Evolutionary conservation across 495 filamentous ascomycete genomes (phyloP), one percentile per base, ranked within the genome.

Genomic region (Mycothermus thermophilus): DNA sequence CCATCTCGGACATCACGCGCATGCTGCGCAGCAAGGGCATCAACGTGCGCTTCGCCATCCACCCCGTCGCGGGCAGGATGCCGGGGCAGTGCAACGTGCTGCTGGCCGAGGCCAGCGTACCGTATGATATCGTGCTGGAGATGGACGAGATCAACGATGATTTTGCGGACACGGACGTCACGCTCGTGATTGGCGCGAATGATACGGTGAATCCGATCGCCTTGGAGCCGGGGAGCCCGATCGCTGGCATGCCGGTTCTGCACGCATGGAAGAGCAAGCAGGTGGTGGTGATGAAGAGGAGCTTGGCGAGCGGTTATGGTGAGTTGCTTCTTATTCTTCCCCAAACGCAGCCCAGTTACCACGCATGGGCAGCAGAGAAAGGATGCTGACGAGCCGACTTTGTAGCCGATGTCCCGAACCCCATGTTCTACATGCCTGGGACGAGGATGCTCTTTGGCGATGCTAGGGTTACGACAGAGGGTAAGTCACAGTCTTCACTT

Each of bases 71-170:
- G 0, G 82, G 82, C 26, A 69, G 82, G 17, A 88, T 88, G 82
- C 82, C 82, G 0, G 82, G 82, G 2, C 82, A 88, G 51, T 86
- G 80, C 58, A 88, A 88, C 46, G 82, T 88, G 6, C 62, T 88
- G 7, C 69, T 86, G 5, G 82, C 82, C 3, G 82, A 88, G 48
- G 82, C 82, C 1, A 76, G 71, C 17, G 82, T 88, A 20, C 80
- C 80, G 4, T 88, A 88, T 48, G 81, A 87, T 46, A 85, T 84
- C 31, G 80, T 86, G 22, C 63, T 84, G 12, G 82, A 88, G 59
- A 86, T 86, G 82, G 82, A 86, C 52, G 82, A 88, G 56, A 86
- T 88, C 58, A 88, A 88, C 55, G 82, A 88, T 32, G 81, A 86
- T 52, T 88, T 88, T 56, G 47, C 61, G 23, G 77, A 84, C 24